Conservation (phyloP, 768 basidiomycete genomes). For the Neoboletus magnificus region DNA sequence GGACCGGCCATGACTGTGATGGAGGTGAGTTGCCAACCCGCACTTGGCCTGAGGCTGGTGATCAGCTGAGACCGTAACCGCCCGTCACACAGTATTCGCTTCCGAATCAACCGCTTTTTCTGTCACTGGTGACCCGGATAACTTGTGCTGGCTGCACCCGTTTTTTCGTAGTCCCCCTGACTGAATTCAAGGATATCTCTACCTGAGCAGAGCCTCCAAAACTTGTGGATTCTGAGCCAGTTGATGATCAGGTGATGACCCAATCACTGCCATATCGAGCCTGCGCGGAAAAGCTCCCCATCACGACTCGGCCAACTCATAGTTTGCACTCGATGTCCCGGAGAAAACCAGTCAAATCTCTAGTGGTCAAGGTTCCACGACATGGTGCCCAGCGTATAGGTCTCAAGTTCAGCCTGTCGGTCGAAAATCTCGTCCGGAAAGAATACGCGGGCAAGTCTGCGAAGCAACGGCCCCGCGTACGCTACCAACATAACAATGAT, state of each 20-base stretch:
- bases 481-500: constrained; percentile 60
- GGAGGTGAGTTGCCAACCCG: background rate
- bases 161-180: too few relatives aligned
- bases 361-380: constrained; percentile 67
- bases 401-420: constrained; percentile 55
- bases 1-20: constrained; percentile 19
- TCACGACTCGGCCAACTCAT: background rate
- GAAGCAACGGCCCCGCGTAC: constrained; percentile 24
- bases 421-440: constrained; percentile 51
- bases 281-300: background rate
- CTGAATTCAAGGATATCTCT: background rate
- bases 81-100: constrained; percentile 6
- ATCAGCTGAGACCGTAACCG: constrained; percentile 12
- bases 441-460: constrained; percentile 52
- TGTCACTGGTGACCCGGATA: background rate
- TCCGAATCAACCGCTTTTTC: background rate
- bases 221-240: too few relatives aligned
- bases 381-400: constrained; percentile 74
- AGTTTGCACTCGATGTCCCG: constrained; percentile 21
- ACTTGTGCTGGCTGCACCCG: background rate
- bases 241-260: background rate
- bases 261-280: constrained; percentile 14
- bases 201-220: too few relatives aligned
- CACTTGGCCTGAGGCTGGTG: background rate
- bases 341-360: constrained; percentile 50